Evolutionary conservation across 352 stramenopile species (phyloP), one percentile per base, ranked within the genome.

Genomic region (Globisporangium acanthophoron): DNA sequence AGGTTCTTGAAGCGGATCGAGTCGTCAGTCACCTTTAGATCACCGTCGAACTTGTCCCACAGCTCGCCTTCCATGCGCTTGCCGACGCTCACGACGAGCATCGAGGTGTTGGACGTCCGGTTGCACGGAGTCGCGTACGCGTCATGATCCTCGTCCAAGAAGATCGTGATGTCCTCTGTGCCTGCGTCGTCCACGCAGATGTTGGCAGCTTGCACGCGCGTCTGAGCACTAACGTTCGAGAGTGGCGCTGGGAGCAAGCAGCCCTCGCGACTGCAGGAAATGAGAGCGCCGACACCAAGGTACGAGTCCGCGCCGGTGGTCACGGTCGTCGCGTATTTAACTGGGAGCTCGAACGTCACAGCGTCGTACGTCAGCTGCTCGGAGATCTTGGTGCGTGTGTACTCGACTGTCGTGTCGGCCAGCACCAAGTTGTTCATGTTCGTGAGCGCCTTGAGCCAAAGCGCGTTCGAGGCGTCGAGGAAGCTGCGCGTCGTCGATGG

Each of bases 291-390:
- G n/a, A 51, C 9, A 5, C 5, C 1, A 1, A 35, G 11, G 18
- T 52, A 21, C 15, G 20, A 13, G 39, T 20, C 18, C 0, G 12
- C 3, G 20, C 21, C 39, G 9, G 16, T 44, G n/a, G 33, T 45
- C 20, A 31, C 41, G 20, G 41, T 24, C 15, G 6, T 18, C 29
- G 35, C n/a, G 15, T 46, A 53, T 5, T 16, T 13, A 20, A 53
- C 5, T 4, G 55, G 51, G 13, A 65, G 46, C 41, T 69, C 60
- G 16, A 74, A 33, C 9, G 67, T 70, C 37, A 74, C 1, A 2
- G 61, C 33, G 21, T 74, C 64, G 20, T 64, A 57, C 13, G 27
- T 51, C 12, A 72, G 47, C 13, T 40, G 57, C 18, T 56, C 46
- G 7, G 55, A 58, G 27, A 74, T 44, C 11, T 43, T 29, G 29